Conservation (phyloP, 805 yeast genomes). For the Starmerella apis region DNA sequence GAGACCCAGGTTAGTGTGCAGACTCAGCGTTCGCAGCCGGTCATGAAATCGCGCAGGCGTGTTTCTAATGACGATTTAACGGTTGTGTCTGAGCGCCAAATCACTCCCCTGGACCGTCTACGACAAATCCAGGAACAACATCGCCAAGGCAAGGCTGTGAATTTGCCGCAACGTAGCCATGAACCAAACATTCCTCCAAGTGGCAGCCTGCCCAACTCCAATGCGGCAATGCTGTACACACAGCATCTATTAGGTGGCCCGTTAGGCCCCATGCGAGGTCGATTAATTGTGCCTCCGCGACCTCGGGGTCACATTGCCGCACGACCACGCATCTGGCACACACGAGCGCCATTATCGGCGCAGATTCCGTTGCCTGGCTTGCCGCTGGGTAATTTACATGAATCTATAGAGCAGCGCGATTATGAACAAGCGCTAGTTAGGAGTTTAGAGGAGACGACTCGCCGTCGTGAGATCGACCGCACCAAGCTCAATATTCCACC, state of each 20-base stretch:
- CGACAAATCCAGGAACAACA: slow-evolving; percentile 17
- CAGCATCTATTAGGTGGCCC: slow-evolving; percentile 5
- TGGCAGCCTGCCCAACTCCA: neutral
- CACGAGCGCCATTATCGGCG: neutral
- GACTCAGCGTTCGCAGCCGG: slow-evolving; percentile 1
- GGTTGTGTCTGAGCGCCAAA: slow-evolving; percentile 11
- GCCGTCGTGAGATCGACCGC: slow-evolving; percentile 4
- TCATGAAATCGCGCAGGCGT: neutral
- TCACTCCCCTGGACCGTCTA: slow-evolving; percentile 20
- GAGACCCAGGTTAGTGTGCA: too few species aligned
- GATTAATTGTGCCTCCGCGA: neutral
- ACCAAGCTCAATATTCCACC: slow-evolving; percentile 4
- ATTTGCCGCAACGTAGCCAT: neutral
- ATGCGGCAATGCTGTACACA: neutral
- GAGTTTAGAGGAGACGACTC: slow-evolving; percentile 10
- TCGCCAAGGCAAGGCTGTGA: slow-evolving; percentile 14
- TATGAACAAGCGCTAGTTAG: slow-evolving; percentile 8
- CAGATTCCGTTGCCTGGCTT: neutral
- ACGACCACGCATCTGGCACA: neutral
- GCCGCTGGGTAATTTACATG: neutral
- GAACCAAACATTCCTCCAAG: neutral
- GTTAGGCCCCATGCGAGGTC: neutral
- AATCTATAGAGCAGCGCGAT: slow-evolving; percentile 4
- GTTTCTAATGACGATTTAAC: slow-evolving; percentile 8
- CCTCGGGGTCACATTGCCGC: neutral